Evolutionary conservation across 495 filamentous ascomycete species (phyloP), one percentile per base, ranked within the genome.

Genomic region (Penicillium fimorum): DNA sequence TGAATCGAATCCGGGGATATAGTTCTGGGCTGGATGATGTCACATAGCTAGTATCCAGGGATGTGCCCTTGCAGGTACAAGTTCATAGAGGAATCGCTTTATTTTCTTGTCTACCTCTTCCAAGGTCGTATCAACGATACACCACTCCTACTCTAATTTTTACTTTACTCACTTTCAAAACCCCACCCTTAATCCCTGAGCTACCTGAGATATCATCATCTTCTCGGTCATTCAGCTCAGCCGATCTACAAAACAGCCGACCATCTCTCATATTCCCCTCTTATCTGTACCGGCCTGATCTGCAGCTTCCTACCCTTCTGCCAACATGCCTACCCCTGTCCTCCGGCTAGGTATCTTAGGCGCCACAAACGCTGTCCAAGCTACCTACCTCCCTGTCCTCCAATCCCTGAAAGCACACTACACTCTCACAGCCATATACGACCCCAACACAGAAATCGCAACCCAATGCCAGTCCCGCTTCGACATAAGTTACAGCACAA

Each of bases 331-430:
- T n/a, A 40, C 15, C n/a, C 22, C 24, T 12, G n/a, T 51, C 15
- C 59, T 76, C 32, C 63, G 61, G 25, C 63, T 82, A 24, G 80
- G 80, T 25, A 74, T 83, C 46, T 66, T 83, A 37, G 76, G 80
- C 48, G 64, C 68, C 24, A 56, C 66, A 41, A 68, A 77, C 40
- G 68, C 79, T 17, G 68, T 80, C 40, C 76, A 82, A 66, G 71
- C 74, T 17, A 70, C 76, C 53, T 79, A 83, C 60, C 66, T 84
- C 12, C 79, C 80, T 22, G 70, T 66, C 17, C 65, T 85, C 9
- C 54, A 59, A 30, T 60, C 76, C 25, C 73, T 84, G 43, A 55
- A 58, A 25, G 56, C 69, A 15, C 63, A 60, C 50, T 84, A 70
- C 72, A 50, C 56, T 5, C 62, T 78, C 57, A 68, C 54, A 13